These are phyloP conservation scores for Suhomyces bolitotheri DNA, from an alignment of 1,139 yeast genomes.

Conservation along the genomic window DNA sequence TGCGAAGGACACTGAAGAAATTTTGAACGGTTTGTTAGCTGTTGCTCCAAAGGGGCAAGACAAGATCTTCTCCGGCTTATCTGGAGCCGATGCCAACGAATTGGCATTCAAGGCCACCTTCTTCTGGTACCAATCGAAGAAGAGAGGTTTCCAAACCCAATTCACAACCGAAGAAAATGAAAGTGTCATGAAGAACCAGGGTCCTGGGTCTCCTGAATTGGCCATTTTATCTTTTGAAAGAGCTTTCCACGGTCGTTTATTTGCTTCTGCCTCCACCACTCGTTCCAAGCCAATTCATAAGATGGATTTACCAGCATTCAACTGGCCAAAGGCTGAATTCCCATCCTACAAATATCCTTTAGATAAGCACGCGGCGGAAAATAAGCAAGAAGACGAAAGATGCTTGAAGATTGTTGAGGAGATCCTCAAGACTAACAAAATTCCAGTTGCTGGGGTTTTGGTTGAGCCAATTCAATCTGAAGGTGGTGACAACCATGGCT, in stretches of 20 bases:
- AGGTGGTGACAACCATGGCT: slow-evolving; percentile 87
- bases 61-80: slow-evolving; percentile 70
- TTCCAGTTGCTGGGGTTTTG: slow-evolving; percentile 74
- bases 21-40: slow-evolving; percentile 55
- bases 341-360: slow-evolving; percentile 76
- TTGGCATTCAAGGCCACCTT: slow-evolving; percentile 84
- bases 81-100: slow-evolving; percentile 85
- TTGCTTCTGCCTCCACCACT: slow-evolving; percentile 77
- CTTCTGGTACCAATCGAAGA: slow-evolving; percentile 66
- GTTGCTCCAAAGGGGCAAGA: slow-evolving; percentile 73
- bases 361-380: slow-evolving; percentile 53
- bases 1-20: slow-evolving; percentile 57
- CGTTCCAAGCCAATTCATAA: slow-evolving; percentile 83
- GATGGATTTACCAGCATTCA: slow-evolving; percentile 79
- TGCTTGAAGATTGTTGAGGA: slow-evolving; percentile 62
- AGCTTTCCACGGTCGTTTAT: slow-evolving; percentile 82
- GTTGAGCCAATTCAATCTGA: slow-evolving; percentile 84
- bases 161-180: slow-evolving; percentile 62
- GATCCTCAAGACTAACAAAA: slow-evolving; percentile 54
- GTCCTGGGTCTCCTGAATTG: slow-evolving; percentile 76
- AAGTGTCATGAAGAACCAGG: slow-evolving; percentile 63
- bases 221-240: slow-evolving; percentile 71
- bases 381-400: slow-evolving; percentile 64
- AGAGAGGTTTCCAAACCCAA: slow-evolving; percentile 50
- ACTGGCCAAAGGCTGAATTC: slow-evolving; percentile 86